phyloP scores from a whole-genome alignment of 2,329 filamentous ascomycete genomes.

The Aciculosporium take region DNA sequence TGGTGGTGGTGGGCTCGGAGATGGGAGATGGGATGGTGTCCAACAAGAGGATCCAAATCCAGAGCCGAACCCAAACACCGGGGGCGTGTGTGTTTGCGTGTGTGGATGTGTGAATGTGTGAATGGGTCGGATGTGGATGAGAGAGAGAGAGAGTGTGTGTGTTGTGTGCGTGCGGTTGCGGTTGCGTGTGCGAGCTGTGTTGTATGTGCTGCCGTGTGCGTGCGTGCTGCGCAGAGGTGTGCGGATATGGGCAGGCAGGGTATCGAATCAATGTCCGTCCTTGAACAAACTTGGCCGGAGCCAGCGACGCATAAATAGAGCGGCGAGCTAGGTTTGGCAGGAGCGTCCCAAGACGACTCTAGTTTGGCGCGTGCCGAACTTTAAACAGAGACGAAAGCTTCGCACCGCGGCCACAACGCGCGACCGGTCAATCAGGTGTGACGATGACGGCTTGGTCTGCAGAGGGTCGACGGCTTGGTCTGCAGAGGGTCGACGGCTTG shows the following conservation, averaged over 20 bases:
- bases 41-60: too few species aligned
- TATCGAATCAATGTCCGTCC: too few species aligned
- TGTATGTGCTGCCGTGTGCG: not conserved
- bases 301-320: not conserved
- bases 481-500: too few species aligned
- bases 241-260: too few species aligned
- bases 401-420: not conserved
- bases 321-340: not conserved
- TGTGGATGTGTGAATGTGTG: not conserved
- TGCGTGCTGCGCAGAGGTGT: too few species aligned
- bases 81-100: not conserved
- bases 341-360: constrained; percentile 1
- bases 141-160: too few species aligned
- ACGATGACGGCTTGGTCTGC: too few species aligned
- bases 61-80: not conserved
- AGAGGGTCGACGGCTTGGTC: too few species aligned
- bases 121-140: too few species aligned
- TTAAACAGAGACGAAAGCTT: constrained; percentile 1
- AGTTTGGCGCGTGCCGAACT: constrained; percentile 4
- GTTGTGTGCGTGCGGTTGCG: not conserved
- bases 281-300: not conserved
- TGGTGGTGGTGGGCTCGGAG: not conserved
- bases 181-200: not conserved
- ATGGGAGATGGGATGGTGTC: not conserved
- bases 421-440: too few species aligned